These are phyloP conservation scores for Heliamphora exappendiculata DNA, from an alignment of 148 eudicot species.

Conservation along the genomic window DNA sequence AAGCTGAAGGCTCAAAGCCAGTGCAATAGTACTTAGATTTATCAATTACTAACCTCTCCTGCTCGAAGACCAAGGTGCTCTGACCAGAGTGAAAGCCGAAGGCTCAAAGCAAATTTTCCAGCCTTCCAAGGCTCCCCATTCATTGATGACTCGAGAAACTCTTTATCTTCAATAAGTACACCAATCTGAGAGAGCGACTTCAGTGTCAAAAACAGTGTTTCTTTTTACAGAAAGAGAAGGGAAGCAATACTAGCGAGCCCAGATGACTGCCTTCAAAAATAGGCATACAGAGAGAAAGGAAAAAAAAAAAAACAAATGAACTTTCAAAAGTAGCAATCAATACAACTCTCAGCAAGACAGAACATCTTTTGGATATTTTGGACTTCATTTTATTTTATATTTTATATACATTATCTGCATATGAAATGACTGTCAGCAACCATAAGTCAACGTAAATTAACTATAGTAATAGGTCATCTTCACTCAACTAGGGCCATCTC, in stretches of 20 bases:
- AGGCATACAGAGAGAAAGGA: not conserved
- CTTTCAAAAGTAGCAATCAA: not conserved
- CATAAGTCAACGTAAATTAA: not conserved
- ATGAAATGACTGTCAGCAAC: not conserved
- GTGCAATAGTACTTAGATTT: not conserved
- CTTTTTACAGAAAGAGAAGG: not conserved
- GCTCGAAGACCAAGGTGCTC: slow-evolving; percentile 84
- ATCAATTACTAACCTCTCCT: slow-evolving; percentile 48
- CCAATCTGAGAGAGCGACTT: slow-evolving; percentile 44
- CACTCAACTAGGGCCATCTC: not conserved
- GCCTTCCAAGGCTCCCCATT: slow-evolving; percentile 81
- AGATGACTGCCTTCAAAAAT: not conserved
- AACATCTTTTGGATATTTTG: not conserved
- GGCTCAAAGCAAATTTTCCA: slow-evolving; percentile 69
- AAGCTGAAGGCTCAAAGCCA: too few relatives aligned
- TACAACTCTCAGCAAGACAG: not conserved
- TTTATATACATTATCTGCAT: not conserved
- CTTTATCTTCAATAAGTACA: slow-evolving; percentile 74
- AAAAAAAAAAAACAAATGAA: not conserved
- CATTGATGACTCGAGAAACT: slow-evolving; percentile 72
- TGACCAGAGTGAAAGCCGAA: slow-evolving; percentile 84
- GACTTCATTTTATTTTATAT: not conserved
- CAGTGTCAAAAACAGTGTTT: not conserved
- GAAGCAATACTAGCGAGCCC: not conserved
- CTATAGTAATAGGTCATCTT: not conserved